Base-by-base conservation (phyloP, 1,284 basidiomycete genomes). In the Cutaneotrichosporon mucoides region DNA sequence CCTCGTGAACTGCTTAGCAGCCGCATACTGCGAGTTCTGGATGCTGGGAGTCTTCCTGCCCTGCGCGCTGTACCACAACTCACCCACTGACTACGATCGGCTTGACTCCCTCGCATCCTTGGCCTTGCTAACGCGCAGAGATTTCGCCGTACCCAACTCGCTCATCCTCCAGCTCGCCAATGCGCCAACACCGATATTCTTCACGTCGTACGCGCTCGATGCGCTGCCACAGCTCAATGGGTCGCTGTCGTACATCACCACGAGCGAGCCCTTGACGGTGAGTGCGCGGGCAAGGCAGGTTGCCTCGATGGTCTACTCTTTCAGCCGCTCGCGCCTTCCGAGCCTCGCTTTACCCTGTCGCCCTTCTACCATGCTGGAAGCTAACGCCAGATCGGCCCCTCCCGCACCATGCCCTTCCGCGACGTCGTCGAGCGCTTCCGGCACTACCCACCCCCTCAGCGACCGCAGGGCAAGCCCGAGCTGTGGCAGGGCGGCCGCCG, bases 231-330 rank as follows among this genome's bases (percentile, higher is more conserved):
- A 89, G 8, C 82, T 97, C 55, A 89, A 89, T 67, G 94, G 93
- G n/a, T 90, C 90, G 0, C 82, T 97, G 45, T 92, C 90, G 42
- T 97, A 97, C 74, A 90, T 96, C 64, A 93, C 94, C 69, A 89
- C 90, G 0, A 91, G 90, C 7, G 89, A 88, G 72, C 84, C 88
- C 60, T 79, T 94, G 42, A 81, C 88, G 65, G 86, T 75, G 54
- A 60, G 53, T 37, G 12, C 37, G 9, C 12, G 16, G 4, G 36
- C 62, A 61, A 11, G n/a, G n/a, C n/a, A n/a, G n/a, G n/a, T n/a
- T n/a, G n/a, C n/a, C n/a, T n/a, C n/a, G n/a, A n/a, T n/a, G n/a
- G n/a, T n/a, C n/a, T n/a, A n/a, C n/a, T n/a, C n/a, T n/a, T n/a
- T n/a, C n/a, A n/a, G n/a, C n/a, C n/a, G n/a, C n/a, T n/a, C n/a